Percentiles rank a stretch among this genome's conserved stretches.
Evolutionary conservation across 1,284 basidiomycete genomes (phyloP).

Genomic region (Sanghuangporus baumii): DNA sequence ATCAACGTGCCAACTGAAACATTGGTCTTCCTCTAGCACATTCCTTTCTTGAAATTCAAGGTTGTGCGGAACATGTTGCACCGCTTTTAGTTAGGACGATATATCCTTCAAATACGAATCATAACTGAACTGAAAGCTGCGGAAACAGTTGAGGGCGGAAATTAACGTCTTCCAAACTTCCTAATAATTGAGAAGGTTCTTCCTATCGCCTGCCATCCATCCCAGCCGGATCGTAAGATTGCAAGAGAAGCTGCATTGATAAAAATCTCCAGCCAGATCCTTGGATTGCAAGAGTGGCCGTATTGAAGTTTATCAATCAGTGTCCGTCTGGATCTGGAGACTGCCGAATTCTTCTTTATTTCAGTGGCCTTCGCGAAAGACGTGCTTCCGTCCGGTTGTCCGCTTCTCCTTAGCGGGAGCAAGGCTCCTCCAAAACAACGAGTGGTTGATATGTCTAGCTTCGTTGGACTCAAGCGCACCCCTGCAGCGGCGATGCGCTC

Average conservation of each 20-base stretch:
- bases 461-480: constrained; percentile 70
- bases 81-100: too few relatives aligned
- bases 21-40: too few relatives aligned
- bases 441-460: constrained; percentile 83
- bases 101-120: too few relatives aligned
- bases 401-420: constrained; percentile 55
- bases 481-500: constrained; percentile 71
- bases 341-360: constrained; percentile 53
- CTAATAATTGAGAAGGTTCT: neutral
- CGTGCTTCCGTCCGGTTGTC: constrained; percentile 53
- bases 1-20: too few relatives aligned
- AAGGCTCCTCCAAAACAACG: constrained; percentile 92
- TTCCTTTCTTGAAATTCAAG: too few relatives aligned
- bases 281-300: constrained; percentile 53
- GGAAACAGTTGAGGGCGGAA: neutral
- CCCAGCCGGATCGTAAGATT: constrained; percentile 92
- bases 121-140: too few relatives aligned
- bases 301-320: constrained; percentile 65
- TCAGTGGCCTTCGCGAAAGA: constrained; percentile 64
- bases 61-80: too few relatives aligned
- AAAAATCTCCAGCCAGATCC: too few relatives aligned
- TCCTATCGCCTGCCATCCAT: constrained; percentile 65
- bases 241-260: too few relatives aligned
- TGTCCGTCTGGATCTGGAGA: constrained; percentile 41
- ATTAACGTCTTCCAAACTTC: neutral